Base-by-base conservation (phyloP, 306 rosid species). In the Hippophae gyantsensis region DNA sequence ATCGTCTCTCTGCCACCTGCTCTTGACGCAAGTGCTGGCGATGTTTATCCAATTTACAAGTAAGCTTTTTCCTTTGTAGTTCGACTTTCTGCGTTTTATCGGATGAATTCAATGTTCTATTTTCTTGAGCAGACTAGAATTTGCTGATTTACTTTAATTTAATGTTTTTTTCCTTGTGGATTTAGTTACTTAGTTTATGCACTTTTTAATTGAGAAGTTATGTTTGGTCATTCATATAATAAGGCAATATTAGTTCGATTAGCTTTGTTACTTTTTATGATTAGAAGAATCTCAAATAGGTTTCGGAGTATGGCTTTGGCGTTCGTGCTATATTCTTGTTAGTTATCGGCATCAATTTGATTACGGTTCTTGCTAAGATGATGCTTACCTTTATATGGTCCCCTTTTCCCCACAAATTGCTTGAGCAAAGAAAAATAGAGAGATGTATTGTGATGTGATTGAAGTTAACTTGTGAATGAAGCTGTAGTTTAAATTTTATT, bases 41-140 rank as follows among this genome's bases (percentile, higher is more conserved):
- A 84, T 54, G 67, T 84, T 50, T 95, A 90, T 86, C 95, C 86
- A 46, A 55, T 84, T 71, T 90, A 84, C 90, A 75, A 52, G 97
- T 84, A 63, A 69, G 57, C 48, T 42, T 54, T 14, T 55, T 18
- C 9, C 46, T 12, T 38, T 46, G 6, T 12, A 44, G 43, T 13
- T 65, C 26, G 2, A 9, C 11, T 47, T 48, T 51, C 44, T 57
- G 13, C 3, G 52, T 56, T 56, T 55, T 23, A 13, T 18, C 10
- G 2, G 51, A 18, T 54, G 8, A 32, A 54, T 11, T 45, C 26
- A 3, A 23, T 54, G 44, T n/a, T 41, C 13, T 5, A 43, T 26
- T 18, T 61, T 58, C 9, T 47, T 58, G 51, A 18, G 18, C 48
- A 59, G 6, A 13, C 7, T 50, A 3, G 9, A 63, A 45, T 38